Conservation (phyloP, 2,329 filamentous ascomycete genomes). For the Ploettnerulaceae sp. region DNA sequence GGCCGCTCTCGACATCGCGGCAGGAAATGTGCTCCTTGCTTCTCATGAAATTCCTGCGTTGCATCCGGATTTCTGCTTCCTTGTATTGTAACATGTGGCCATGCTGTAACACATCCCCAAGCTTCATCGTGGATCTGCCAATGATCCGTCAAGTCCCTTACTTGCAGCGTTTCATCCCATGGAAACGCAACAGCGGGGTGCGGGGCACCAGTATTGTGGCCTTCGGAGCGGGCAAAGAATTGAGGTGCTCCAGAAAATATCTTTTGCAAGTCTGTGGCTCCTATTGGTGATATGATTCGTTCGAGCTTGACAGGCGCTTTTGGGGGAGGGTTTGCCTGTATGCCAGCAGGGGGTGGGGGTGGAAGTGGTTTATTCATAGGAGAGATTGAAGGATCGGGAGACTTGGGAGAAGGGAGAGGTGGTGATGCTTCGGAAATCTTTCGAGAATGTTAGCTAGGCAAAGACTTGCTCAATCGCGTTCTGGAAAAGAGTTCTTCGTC, state of each 20-base stretch:
- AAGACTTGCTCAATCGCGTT: too few relatives aligned
- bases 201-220: conserved; percentile 54
- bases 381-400: conserved; percentile 13
- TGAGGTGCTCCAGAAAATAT: conserved; percentile 74
- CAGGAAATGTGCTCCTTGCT: conserved; percentile 27
- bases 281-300: conserved; percentile 56
- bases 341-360: conserved; percentile 39
- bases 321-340: conserved; percentile 35
- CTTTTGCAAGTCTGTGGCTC: conserved; percentile 57
- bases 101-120: conserved; percentile 59
- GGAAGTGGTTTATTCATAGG: conserved; percentile 51
- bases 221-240: conserved; percentile 58
- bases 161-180: conserved; percentile 58
- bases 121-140: conserved; percentile 58
- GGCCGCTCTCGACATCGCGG: conserved; percentile 40
- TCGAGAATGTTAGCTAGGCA: neutral
- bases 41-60: conserved; percentile 18
- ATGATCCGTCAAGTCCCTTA: conserved; percentile 61
- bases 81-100: conserved; percentile 54
- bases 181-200: conserved; percentile 63
- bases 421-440: neutral
- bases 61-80: conserved; percentile 40
- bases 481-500: too few relatives aligned
- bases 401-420: conserved; percentile 8
- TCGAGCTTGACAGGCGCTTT: conserved; percentile 44